Conservation (phyloP, 2,329 filamentous ascomycete species). For the Phaeosphaeriaceae sp. region DNA sequence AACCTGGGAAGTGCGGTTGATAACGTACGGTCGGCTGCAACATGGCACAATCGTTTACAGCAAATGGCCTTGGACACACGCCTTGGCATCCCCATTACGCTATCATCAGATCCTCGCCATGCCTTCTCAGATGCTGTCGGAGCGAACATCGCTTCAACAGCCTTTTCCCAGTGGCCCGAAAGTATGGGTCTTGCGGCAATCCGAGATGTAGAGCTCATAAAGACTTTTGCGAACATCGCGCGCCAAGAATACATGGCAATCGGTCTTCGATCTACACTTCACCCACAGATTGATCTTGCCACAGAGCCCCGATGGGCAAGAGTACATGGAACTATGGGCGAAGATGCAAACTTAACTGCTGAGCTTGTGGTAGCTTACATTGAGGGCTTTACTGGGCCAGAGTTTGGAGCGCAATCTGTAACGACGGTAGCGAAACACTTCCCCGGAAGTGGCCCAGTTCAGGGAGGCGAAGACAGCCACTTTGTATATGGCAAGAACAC, state of each 20-base stretch:
- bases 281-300: constrained; percentile 59
- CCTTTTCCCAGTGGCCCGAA: constrained; percentile 61
- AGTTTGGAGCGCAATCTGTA: constrained; percentile 54
- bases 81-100: constrained; percentile 57
- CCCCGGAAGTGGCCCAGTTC: constrained; percentile 58
- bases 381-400: constrained; percentile 56
- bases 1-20: constrained; percentile 55
- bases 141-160: constrained; percentile 52
- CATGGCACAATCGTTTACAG: constrained; percentile 54
- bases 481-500: constrained; percentile 60
- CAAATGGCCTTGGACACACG: constrained; percentile 52
- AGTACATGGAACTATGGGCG: constrained; percentile 55
- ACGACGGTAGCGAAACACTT: constrained; percentile 62
- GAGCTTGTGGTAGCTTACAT: constrained; percentile 53
- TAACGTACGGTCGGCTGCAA: constrained; percentile 45
- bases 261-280: constrained; percentile 55
- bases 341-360: constrained; percentile 54
- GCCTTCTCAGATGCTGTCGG: constrained; percentile 54
- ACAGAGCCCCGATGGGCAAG: constrained; percentile 61
- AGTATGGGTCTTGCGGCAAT: constrained; percentile 59
- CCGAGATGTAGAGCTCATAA: constrained; percentile 52
- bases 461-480: constrained; percentile 60
- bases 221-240: constrained; percentile 57
- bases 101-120: constrained; percentile 58
- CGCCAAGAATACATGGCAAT: constrained; percentile 55